These are phyloP conservation scores for Wallacemonas rigidus DNA, from an alignment of 208 protist genomes.

Conservation along the genomic window DNA sequence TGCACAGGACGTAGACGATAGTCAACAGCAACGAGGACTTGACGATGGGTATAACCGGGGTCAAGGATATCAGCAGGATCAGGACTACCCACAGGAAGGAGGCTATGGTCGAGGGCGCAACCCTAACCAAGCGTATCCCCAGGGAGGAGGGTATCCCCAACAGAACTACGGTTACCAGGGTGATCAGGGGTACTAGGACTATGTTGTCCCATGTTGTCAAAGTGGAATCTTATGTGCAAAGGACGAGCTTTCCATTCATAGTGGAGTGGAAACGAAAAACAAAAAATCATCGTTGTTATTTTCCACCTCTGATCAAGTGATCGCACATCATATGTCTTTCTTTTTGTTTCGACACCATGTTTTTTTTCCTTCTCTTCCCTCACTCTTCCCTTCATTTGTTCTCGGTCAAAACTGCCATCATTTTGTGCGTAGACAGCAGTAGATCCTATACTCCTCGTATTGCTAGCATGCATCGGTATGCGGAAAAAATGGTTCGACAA, in stretches of 20 bases:
- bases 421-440: not conserved
- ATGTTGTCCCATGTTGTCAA: not conserved
- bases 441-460: not conserved
- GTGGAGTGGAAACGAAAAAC: not conserved
- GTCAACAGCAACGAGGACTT: constrained; percentile 12
- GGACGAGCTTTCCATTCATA: constrained; percentile 2
- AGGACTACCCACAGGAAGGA: constrained; percentile 15
- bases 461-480: not conserved
- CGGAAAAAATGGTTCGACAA: not conserved
- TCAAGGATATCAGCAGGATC: constrained; percentile 19
- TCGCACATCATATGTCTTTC: constrained; percentile 7
- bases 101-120: not conserved
- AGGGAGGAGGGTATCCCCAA: constrained; percentile 3
- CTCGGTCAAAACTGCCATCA: constrained; percentile 3
- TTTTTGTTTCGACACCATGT: constrained; percentile 21
- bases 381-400: constrained; percentile 20
- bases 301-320: not conserved
- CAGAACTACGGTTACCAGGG: constrained; percentile 7
- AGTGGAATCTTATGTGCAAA: constrained; percentile 4
- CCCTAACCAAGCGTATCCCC: constrained; percentile 12
- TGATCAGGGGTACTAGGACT: not conserved
- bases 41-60: constrained; percentile 12
- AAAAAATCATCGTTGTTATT: constrained; percentile 1
- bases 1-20: constrained; percentile 8
- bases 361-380: constrained; percentile 25